Conservation (phyloP, 1,139 yeast genomes). For the Geotrichum restrictum region DNA sequence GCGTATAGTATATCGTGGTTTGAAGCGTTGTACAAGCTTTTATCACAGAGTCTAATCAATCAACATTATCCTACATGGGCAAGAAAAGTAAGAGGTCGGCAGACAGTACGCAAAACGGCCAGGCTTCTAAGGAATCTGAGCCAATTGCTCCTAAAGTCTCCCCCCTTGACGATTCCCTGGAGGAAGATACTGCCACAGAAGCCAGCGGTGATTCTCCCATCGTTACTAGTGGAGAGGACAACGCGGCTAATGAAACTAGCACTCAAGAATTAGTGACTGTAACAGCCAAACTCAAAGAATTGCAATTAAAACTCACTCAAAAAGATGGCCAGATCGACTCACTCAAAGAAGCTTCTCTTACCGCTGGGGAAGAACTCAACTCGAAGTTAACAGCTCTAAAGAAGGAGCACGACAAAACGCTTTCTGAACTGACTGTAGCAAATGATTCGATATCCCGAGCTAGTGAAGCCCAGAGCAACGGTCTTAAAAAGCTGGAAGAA, state of each 20-base stretch:
- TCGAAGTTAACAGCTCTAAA: not conserved
- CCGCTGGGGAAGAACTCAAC: not conserved
- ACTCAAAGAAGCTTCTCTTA: not conserved
- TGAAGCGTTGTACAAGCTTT: not conserved
- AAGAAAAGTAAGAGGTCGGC: constrained; percentile 7
- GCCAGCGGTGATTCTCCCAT: not conserved
- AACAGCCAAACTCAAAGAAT: constrained; percentile 26
- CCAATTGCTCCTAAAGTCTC: not conserved
- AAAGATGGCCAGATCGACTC: not conserved
- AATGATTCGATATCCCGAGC: not conserved
- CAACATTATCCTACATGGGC: not conserved
- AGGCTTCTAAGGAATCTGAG: not conserved
- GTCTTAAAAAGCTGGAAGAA: not conserved
- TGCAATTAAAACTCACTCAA: constrained; percentile 16
- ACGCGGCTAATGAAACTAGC: not conserved
- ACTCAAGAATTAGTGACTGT: constrained; percentile 3
- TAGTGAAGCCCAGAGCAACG: no score
- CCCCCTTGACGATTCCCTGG: no score
- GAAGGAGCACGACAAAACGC: not conserved
- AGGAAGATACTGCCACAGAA: not conserved
- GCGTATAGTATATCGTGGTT: not conserved
- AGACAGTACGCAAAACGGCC: not conserved
- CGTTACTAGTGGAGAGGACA: not conserved
- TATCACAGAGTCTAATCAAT: not conserved
- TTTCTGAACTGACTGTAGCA: constrained; percentile 25